These are phyloP conservation scores for Botrytis squamosa DNA, from an alignment of 2,329 filamentous ascomycete genomes.

Conservation along the genomic window DNA sequence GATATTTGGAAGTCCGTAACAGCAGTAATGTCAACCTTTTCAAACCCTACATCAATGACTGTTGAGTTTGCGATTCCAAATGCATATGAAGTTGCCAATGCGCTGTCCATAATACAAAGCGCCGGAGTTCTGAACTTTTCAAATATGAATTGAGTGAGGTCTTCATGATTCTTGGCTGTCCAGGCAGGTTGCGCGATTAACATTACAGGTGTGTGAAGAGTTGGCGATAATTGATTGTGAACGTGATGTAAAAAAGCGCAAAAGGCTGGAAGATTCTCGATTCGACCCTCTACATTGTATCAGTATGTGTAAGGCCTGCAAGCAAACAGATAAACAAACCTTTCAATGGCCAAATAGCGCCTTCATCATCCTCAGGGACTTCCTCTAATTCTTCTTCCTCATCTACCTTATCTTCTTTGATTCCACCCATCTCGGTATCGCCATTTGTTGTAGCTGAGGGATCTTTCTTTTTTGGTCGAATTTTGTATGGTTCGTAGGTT, in stretches of 20 bases:
- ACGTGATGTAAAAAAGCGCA: conserved; percentile 91
- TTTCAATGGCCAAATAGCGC: conserved; percentile 82
- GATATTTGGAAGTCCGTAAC: conserved; percentile 78
- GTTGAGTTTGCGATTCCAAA: conserved; percentile 73
- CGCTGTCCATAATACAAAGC: conserved; percentile 86
- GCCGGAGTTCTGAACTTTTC: conserved; percentile 95
- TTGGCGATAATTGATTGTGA: conserved; percentile 82
- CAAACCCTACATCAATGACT: conserved; percentile 85
- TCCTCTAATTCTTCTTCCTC: conserved; percentile 55
- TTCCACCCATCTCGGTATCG: conserved; percentile 39
- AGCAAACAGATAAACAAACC: conserved; percentile 41
- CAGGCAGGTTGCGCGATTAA: conserved; percentile 87
- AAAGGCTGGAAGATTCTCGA: conserved; percentile 89
- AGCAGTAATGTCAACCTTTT: conserved; percentile 91
- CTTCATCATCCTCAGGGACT: conserved; percentile 73
- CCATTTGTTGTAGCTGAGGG: conserved; percentile 32
- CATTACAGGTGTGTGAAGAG: conserved; percentile 91
- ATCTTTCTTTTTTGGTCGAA: conserved; percentile 62
- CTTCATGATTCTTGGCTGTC: conserved; percentile 84
- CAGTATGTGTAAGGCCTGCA: conserved; percentile 22
- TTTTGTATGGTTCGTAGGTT: conserved; percentile 78
- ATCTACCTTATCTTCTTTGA: conserved; percentile 40
- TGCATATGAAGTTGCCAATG: conserved; percentile 83
- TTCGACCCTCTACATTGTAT: conserved; percentile 62
- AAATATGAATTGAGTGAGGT: conserved; percentile 90